A percentile compares a stretch with the other conserved stretches of the same genome.
phyloP scores from a whole-genome alignment of 73 alveolate genomes.

The Uronychia binucleata region DNA sequence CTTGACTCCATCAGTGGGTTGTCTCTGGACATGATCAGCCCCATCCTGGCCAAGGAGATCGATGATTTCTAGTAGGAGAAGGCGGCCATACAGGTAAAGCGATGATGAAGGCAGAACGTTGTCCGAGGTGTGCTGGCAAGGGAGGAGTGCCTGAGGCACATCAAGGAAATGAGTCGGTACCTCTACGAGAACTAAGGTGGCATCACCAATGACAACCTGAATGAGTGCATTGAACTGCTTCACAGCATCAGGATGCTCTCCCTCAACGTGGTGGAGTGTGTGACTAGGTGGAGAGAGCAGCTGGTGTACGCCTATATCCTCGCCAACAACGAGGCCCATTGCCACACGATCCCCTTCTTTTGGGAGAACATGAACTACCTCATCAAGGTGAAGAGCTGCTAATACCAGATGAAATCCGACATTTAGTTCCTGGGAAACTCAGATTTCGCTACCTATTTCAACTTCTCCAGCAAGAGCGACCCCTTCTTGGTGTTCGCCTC shows the following conservation, averaged over 20 bases:
- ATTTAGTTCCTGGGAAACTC: constrained; percentile 21
- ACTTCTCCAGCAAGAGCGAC: constrained; percentile 49
- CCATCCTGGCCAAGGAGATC: constrained; percentile 61
- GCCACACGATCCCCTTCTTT: constrained; percentile 38
- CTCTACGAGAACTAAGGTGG: constrained; percentile 18
- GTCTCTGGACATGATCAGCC: constrained; percentile 20
- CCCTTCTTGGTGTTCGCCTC: constrained; percentile 64
- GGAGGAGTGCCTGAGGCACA: constrained; percentile 53
- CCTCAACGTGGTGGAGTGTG: constrained; percentile 60
- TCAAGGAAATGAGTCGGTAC: constrained; percentile 45
- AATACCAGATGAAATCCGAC: constrained; percentile 50
- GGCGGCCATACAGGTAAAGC: constrained; percentile 66
- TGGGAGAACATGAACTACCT: constrained; percentile 64
- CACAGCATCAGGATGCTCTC: constrained; percentile 67
- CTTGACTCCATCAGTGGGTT: constrained; percentile 36
- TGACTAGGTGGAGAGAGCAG: constrained; percentile 50
- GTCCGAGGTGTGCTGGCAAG: constrained; percentile 62
- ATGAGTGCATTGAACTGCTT: constrained; percentile 49
- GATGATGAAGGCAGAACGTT: no score
- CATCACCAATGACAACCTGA: constrained; percentile 11
- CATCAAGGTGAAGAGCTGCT: neutral
- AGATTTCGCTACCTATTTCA: constrained; percentile 46
- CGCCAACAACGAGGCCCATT: constrained; percentile 1
- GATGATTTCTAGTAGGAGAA: constrained; percentile 47
- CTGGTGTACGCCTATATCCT: constrained; percentile 21